phyloP scores from a whole-genome alignment of 768 basidiomycete species.

The Sarcomyxa edulis region DNA sequence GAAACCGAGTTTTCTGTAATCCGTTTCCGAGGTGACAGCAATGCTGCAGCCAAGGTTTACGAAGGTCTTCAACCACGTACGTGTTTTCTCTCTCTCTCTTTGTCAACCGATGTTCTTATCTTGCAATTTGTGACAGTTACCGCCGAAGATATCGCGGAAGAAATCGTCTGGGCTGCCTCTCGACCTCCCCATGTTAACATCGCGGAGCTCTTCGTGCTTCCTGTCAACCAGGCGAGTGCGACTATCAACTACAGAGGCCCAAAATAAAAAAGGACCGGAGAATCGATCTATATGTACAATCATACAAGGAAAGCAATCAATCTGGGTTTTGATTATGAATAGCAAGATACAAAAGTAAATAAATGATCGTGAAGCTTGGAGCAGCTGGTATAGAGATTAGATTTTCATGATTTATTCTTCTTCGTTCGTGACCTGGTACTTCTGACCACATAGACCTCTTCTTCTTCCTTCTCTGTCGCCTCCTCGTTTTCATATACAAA shows the following conservation, averaged over 20 bases:
- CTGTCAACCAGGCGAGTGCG: constrained; percentile 74
- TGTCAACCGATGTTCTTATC: constrained; percentile 1
- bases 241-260: constrained; percentile 54
- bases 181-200: constrained; percentile 92
- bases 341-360: neutral
- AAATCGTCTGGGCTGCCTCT: constrained; percentile 94
- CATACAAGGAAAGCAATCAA: neutral
- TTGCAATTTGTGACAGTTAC: constrained; percentile 44
- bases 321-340: neutral
- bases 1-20: constrained; percentile 92
- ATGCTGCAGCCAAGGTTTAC: constrained; percentile 86
- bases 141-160: constrained; percentile 89
- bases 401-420: constrained; percentile 37
- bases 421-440: constrained; percentile 54
- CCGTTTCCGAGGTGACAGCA: constrained; percentile 81
- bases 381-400: neutral
- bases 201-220: constrained; percentile 73
- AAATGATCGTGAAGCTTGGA: too few relatives aligned
- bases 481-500: constrained; percentile 77
- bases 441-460: constrained; percentile 31
- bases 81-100: constrained; percentile 21
- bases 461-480: constrained; percentile 24
- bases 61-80: constrained; percentile 80
- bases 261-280: constrained; percentile 28
- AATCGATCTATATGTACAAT: constrained; percentile 1